Conservation (phyloP, 2,329 filamentous ascomycete genomes). For the Gaeumannomyces sp. region DNA sequence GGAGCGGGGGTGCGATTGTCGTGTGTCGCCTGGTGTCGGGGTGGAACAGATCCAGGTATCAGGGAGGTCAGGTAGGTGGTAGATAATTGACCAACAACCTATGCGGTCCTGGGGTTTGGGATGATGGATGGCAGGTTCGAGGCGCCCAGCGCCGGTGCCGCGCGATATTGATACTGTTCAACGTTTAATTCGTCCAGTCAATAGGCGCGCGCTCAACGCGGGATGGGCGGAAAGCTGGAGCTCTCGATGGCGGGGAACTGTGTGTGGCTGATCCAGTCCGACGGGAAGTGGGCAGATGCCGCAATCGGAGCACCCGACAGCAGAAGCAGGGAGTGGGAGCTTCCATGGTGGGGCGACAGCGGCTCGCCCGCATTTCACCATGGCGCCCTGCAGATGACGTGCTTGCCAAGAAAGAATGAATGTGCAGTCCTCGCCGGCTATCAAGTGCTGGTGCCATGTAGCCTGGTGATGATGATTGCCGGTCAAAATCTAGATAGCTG, state of each 20-base stretch:
- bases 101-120: neutral
- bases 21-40: neutral
- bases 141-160: no score
- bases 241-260: neutral
- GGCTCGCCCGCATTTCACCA: neutral
- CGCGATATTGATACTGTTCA: neutral
- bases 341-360: neutral
- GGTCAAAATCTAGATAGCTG: neutral
- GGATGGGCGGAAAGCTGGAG: neutral
- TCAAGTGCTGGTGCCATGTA: no score
- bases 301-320: neutral
- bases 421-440: no score
- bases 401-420: neutral
- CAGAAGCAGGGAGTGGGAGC: neutral
- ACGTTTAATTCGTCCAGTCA: neutral
- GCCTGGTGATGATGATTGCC: no score
- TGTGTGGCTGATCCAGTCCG: neutral
- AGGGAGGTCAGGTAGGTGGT: no score
- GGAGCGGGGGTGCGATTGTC: neutral
- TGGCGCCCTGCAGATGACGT: neutral
- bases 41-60: no score
- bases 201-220: neutral
- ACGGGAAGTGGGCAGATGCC: neutral
- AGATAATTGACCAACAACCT: no score
- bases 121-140: neutral